phyloP scores from a whole-genome alignment of 2,329 filamentous ascomycete species.

The Cadophora gregata region DNA sequence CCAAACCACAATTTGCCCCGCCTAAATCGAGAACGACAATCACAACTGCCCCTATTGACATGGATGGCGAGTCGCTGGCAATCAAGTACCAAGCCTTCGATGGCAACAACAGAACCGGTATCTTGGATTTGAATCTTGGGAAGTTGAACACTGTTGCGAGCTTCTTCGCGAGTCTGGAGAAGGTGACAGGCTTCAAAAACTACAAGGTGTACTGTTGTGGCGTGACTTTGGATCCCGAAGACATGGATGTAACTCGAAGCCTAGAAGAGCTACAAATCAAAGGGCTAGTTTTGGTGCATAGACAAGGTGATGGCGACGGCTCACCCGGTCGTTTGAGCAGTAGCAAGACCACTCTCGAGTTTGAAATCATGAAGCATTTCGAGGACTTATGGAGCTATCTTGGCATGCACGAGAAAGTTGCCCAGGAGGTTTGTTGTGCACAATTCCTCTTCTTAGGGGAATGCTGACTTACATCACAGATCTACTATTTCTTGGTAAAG shows the following conservation, averaged over 20 bases:
- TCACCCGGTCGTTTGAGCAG: slow-evolving; percentile 53
- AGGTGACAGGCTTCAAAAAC: slow-evolving; percentile 76
- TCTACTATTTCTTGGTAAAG: slow-evolving; percentile 72
- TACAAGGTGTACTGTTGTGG: slow-evolving; percentile 77
- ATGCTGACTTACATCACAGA: slow-evolving; percentile 48
- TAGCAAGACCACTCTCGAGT: slow-evolving; percentile 69
- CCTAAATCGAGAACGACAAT: slow-evolving; percentile 63
- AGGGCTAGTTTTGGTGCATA: slow-evolving; percentile 70
- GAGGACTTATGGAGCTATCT: slow-evolving; percentile 83
- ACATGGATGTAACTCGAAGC: slow-evolving; percentile 63
- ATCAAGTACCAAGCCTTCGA: slow-evolving; percentile 79
- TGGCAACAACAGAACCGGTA: slow-evolving; percentile 61
- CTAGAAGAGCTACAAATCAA: slow-evolving; percentile 73
- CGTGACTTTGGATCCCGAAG: slow-evolving; percentile 64
- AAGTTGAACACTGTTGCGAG: slow-evolving; percentile 73
- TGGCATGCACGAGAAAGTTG: slow-evolving; percentile 71
- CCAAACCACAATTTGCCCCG: slow-evolving; percentile 63
- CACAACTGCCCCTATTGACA: slow-evolving; percentile 52
- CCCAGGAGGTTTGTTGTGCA: slow-evolving; percentile 63
- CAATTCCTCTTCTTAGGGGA: neutral
- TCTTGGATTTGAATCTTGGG: slow-evolving; percentile 69
- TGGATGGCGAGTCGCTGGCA: slow-evolving; percentile 68
- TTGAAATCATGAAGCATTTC: slow-evolving; percentile 82
- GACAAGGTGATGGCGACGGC: slow-evolving; percentile 55
- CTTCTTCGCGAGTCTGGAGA: slow-evolving; percentile 68